Evolutionary conservation across 139 green algal species (phyloP).

Genomic region (Chloropicon primus): DNA sequence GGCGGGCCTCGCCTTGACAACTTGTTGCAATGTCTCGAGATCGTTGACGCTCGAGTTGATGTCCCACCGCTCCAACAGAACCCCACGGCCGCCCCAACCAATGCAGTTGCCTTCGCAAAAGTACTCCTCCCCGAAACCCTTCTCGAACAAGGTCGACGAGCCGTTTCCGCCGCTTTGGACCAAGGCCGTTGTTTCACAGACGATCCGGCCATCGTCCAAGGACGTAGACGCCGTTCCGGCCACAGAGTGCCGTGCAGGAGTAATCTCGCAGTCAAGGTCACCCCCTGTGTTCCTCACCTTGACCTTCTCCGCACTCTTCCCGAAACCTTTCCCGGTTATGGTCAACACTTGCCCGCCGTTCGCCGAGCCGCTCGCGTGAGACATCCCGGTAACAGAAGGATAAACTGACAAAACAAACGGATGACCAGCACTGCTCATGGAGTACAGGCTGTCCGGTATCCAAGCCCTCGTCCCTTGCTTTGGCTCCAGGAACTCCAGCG

Average conservation of each 20-base stretch:
- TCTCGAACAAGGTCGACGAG: background rate
- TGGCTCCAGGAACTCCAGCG: background rate
- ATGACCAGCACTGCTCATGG: too few relatives aligned
- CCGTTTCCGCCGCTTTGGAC: background rate
- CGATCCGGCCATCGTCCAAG: background rate
- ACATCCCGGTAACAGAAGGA: background rate
- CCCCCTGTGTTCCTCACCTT: background rate
- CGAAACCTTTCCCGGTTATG: background rate
- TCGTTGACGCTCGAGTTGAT: background rate
- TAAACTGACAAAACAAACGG: background rate
- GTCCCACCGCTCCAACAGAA: background rate
- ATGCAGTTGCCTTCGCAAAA: background rate
- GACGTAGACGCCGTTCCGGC: too few relatives aligned
- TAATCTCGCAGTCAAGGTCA: background rate
- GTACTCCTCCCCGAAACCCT: background rate
- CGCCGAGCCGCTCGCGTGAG: too few relatives aligned
- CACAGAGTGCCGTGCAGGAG: background rate
- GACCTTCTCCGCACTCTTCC: background rate
- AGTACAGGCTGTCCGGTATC: background rate
- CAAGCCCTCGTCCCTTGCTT: background rate
- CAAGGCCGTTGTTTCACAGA: background rate
- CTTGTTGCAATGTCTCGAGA: background rate
- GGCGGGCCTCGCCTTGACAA: background rate
- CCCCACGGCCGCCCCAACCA: background rate
- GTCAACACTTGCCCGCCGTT: background rate